phyloP scores from a whole-genome alignment of 1,284 basidiomycete genomes.

The Exsudoporus floridanus region DNA sequence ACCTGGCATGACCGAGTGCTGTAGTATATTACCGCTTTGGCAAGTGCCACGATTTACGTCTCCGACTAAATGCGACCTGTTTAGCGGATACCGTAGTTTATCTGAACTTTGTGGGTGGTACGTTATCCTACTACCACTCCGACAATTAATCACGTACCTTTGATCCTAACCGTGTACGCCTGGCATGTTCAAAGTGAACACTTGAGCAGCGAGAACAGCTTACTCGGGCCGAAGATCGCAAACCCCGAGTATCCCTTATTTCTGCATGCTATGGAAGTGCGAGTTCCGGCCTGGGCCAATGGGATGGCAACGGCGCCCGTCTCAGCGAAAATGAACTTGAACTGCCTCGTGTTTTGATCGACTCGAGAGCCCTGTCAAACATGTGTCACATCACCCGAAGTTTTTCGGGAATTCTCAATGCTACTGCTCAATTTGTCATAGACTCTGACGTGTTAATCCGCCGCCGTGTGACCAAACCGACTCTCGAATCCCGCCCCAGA shows the following conservation, averaged over 20 bases:
- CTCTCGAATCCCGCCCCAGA: not conserved
- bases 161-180: too few species aligned
- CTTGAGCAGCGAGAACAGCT: too few species aligned
- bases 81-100: too few species aligned
- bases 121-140: too few species aligned
- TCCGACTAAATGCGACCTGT: not conserved
- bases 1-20: too few species aligned
- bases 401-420: slow-evolving; percentile 1
- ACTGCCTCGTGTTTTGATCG: slow-evolving; percentile 26
- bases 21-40: not conserved
- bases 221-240: too few species aligned
- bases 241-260: too few species aligned
- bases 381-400: not conserved
- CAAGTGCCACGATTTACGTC: not conserved
- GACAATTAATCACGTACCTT: too few species aligned
- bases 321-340: slow-evolving; percentile 7
- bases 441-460: not conserved
- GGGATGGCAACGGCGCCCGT: not conserved
- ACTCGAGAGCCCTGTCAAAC: not conserved
- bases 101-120: too few species aligned
- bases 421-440: not conserved
- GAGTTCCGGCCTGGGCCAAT: slow-evolving; percentile 6
- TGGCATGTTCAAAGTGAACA: too few species aligned
- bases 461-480: not conserved
- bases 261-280: not conserved